Evolutionary conservation across 202 grass and related monocot genomes (phyloP), one percentile per base, ranked within the genome.

Genomic region (Brachypodium distachyon): DNA sequence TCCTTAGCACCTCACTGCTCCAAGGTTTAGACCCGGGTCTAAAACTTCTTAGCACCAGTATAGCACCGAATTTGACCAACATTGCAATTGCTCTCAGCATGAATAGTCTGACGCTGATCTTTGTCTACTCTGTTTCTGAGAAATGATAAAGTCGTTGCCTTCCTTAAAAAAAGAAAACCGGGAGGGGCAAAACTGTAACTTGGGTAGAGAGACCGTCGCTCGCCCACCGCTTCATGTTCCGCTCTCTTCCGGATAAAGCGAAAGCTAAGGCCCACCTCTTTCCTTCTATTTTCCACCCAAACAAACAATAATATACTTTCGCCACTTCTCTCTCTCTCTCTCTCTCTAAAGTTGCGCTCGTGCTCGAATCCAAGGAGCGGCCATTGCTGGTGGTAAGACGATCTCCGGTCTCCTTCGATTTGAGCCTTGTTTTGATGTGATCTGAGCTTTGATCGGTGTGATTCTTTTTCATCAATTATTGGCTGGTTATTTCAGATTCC

Each of bases 371-470:
- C 68, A 7, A 49, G 68, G 18, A 73, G 14, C 55, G 56, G 49
- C 67, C 49, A 73, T 85, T 85, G 59, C 68, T 73, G 67, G 59
- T 38, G 83, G 83, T 79, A 67, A 49, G 76, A 18, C 43, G 63
- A 52, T 41, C 17, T 13, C 7, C 53, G 23, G 21, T 19, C 22
- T 16, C 22, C 32, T 57, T 34, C 58, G 41, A 56, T 66, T 79
- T 17, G 25, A 37, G 58, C 29, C 55, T 49, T 26, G 17, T 46
- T 7, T 16, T 47, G 39, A 25, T 42, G 58, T 34, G 59, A 52
- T 72, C 23, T 31, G 27, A 25, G 26, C 44, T 63, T 38, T 41
- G 22, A 49, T 83, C 7, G 23, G 28, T 5, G 22, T 26, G 58
- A 73, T 79, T 57, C 6, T 18, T 2, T 10, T 25, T 12, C 7